These are phyloP conservation scores for Leptographium wingfieldii DNA, from an alignment of 2,329 filamentous ascomycete species.

Conservation along the genomic window DNA sequence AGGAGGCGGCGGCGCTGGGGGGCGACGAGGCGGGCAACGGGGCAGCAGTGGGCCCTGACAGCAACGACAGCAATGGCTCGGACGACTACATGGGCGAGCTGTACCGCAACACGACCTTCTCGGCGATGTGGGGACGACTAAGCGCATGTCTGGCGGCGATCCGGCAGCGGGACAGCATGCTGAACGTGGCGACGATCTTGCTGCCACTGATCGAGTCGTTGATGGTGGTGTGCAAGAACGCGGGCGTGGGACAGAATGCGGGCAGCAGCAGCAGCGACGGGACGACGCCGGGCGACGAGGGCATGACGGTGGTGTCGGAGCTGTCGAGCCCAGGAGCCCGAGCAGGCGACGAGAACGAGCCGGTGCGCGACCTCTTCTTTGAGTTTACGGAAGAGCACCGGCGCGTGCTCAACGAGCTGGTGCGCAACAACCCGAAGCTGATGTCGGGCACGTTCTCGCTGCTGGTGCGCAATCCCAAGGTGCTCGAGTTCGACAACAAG, in stretches of 20 bases:
- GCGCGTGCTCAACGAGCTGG: constrained; percentile 94
- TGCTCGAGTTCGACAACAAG: constrained; percentile 98
- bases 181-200: constrained; percentile 93
- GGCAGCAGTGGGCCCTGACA: constrained; percentile 30
- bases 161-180: constrained; percentile 83
- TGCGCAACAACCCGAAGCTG: constrained; percentile 90
- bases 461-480: constrained; percentile 95
- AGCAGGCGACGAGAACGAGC: constrained; percentile 54
- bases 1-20: constrained; percentile 18
- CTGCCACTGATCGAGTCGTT: constrained; percentile 88
- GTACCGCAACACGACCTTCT: constrained; percentile 85
- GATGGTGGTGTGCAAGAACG: constrained; percentile 98
- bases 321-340: no score
- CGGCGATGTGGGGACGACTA: constrained; percentile 80
- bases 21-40: not conserved
- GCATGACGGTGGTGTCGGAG: not conserved
- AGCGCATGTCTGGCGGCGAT: constrained; percentile 83
- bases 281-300: not conserved
- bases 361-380: constrained; percentile 62
- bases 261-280: constrained; percentile 17
- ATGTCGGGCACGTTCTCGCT: constrained; percentile 98
- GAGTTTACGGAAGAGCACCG: constrained; percentile 95
- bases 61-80: constrained; percentile 67
- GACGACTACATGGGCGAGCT: constrained; percentile 76
- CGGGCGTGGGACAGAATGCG: not conserved